Evolutionary conservation across 1,284 basidiomycete species (phyloP).

Genomic region (Cryptococcus sp.): DNA sequence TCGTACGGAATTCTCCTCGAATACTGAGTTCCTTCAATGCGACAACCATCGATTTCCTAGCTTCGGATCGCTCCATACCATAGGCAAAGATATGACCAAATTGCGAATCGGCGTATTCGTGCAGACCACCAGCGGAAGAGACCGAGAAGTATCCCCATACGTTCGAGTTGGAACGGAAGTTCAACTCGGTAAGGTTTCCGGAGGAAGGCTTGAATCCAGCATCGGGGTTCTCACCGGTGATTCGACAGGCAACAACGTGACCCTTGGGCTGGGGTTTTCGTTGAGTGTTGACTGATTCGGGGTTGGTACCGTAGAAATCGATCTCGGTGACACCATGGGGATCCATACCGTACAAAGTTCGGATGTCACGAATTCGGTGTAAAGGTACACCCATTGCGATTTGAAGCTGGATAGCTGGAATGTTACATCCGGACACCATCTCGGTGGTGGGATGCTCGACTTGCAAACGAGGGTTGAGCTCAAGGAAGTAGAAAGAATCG

Average conservation of each 20-base stretch:
- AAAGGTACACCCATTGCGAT: slow-evolving; percentile 98
- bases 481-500: slow-evolving; percentile 94
- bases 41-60: slow-evolving; percentile 99
- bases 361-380: slow-evolving; percentile 92
- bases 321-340: slow-evolving; percentile 84
- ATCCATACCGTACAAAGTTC: slow-evolving; percentile 90
- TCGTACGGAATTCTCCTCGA: slow-evolving; percentile 97
- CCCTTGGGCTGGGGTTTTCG: slow-evolving; percentile 96
- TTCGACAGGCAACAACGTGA: slow-evolving; percentile 97
- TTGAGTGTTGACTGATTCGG: slow-evolving; percentile 79
- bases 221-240: slow-evolving; percentile 99
- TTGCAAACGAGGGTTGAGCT: slow-evolving; percentile 98
- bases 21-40: slow-evolving; percentile 98
- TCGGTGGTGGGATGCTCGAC: slow-evolving; percentile 99
- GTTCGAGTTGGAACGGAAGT: slow-evolving; percentile 98
- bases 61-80: slow-evolving; percentile 91
- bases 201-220: slow-evolving; percentile 99
- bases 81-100: slow-evolving; percentile 99
- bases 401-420: slow-evolving; percentile 95
- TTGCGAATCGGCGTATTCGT: slow-evolving; percentile 97
- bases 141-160: slow-evolving; percentile 99
- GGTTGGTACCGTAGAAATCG: slow-evolving; percentile 92
- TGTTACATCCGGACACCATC: slow-evolving; percentile 98
- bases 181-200: slow-evolving; percentile 93
- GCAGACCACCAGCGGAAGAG: slow-evolving; percentile 87